Evolutionary conservation across 148 eudicot species (phyloP).

Genomic region (Rhododendron williamsianum): DNA sequence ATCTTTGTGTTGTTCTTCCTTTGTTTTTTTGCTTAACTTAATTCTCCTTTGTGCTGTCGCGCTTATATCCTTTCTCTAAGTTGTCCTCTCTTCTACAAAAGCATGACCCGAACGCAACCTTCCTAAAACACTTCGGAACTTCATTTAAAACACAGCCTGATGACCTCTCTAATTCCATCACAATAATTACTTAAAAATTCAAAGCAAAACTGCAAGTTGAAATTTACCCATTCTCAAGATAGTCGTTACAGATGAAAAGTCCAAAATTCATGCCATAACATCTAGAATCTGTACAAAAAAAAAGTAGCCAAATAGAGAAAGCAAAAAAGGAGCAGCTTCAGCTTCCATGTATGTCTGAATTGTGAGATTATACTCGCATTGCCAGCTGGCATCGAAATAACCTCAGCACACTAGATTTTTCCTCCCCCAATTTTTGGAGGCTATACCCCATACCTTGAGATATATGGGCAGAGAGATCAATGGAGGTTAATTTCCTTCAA

Average conservation of each 20-base stretch:
- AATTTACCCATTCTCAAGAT: neutral
- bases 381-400: neutral
- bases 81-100: no score
- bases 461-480: neutral
- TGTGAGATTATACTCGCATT: neutral
- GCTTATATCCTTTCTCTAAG: no score
- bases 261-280: neutral
- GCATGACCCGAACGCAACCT: no score
- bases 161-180: neutral
- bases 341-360: neutral
- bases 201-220: neutral
- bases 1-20: no score
- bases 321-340: neutral
- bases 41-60: no score
- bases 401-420: neutral
- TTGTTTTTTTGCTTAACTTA: no score
- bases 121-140: no score
- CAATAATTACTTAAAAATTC: neutral
- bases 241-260: neutral
- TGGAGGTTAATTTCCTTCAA: neutral
- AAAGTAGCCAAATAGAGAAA: neutral
- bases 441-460: neutral
- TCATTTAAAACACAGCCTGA: neutral
- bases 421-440: neutral
- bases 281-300: neutral